Percentiles rank a stretch among this genome's conserved stretches.
Conservation (phyloP, 345 rosid genomes). For the Atalantia buxifolia region DNA sequence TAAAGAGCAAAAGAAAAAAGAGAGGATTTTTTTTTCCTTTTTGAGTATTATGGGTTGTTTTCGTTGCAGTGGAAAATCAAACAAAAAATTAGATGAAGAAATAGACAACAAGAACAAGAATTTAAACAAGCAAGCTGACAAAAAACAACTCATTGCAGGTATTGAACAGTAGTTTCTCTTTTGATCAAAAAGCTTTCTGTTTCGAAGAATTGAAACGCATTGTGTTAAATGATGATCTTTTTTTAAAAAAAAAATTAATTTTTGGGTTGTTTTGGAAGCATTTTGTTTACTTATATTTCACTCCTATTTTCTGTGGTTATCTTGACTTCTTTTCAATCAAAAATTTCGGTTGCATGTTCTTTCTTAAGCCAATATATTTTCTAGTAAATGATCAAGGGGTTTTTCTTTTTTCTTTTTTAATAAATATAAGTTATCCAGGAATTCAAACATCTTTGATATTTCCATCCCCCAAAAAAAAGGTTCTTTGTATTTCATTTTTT, state of each 20-base stretch:
- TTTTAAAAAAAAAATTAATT: background rate
- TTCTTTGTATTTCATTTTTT: background rate
- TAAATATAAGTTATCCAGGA: background rate
- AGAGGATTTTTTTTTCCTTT: background rate
- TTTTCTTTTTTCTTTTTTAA: background rate
- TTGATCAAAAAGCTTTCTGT: background rate
- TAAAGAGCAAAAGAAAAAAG: background rate
- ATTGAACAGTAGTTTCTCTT: background rate
- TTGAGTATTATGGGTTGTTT: constrained; percentile 61
- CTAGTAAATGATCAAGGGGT: background rate
- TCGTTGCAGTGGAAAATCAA: constrained; percentile 41
- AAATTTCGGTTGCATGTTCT: background rate
- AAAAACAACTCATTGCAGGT: constrained; percentile 41
- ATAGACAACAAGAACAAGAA: constrained; percentile 9
- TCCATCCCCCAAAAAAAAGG: background rate
- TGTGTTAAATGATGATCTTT: constrained; percentile 5
- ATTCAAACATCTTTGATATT: background rate
- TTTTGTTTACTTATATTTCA: background rate
- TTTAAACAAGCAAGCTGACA: constrained; percentile 36
- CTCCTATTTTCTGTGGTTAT: background rate
- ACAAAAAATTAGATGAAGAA: constrained; percentile 31
- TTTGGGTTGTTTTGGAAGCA: background rate
- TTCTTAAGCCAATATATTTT: background rate
- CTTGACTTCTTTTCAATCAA: background rate
- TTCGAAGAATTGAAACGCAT: background rate